Base-by-base conservation (phyloP, 352 stramenopile species). In the Stephanocyclus meneghinianus region DNA sequence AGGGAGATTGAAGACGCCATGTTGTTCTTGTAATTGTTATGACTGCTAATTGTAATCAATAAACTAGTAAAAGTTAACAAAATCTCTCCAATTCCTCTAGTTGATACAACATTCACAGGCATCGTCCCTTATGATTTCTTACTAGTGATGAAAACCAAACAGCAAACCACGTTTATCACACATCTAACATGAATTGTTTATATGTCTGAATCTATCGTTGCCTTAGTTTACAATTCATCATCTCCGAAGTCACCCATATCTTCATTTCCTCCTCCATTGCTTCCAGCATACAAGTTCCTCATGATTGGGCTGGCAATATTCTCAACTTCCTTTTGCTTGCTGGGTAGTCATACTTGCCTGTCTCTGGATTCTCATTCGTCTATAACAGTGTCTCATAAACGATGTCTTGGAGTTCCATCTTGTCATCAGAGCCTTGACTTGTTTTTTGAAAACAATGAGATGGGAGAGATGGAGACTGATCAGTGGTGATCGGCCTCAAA, bases 291-390 rank as follows among this genome's bases (percentile, higher is more conserved):
- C 44, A 99, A 89, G 87, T 98, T 98, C 76, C 94, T 91, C 95
- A 99, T 98, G 91, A 99, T 99, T 44, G 97, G 97, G 91, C 99
- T 99, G 61, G 91, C 87, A 40, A 98, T 78, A 89, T 97, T 95
- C 92, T 99, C 97, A 35, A 99, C 93, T 89, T 99, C 97, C 93
- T 99, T 99, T 89, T 98, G 96, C 94, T 99, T 96, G 59, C 93
- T 88, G 70, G 97, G 75, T 96, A 98, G 81, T 99, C 97, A 40
- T 98, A 96, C 90, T 98, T 98, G 79, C 99, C 96, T n/a, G 95
- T 94, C 86, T 98, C 96, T 83, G 97, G 91, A 91, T 99, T 98
- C 87, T 98, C 96, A 80, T 99, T 97, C 53, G 99, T 92, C 97
- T 97, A 99, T 89, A 99, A 97, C 90, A 99, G 95, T 76, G 95